Base-by-base conservation (phyloP, 768 basidiomycete species). In the Phaeotremella skinneri region DNA sequence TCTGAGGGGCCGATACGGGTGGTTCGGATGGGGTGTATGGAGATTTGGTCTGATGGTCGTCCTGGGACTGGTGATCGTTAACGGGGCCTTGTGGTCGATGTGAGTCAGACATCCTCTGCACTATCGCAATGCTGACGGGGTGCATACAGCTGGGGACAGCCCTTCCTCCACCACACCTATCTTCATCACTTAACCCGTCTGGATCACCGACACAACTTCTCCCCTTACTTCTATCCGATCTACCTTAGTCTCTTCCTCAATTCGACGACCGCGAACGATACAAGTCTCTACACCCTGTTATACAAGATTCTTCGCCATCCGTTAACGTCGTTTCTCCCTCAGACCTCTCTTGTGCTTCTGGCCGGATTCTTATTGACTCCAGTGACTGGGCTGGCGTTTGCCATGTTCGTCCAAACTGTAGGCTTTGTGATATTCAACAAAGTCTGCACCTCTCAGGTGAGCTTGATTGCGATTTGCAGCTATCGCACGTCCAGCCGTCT, bases 171-270 rank as follows among this genome's bases (percentile, higher is more conserved):
- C 55, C 89, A 98, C 74, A 86, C 96, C 1, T 98, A 91, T 76
- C 81, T 98, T 14, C 98, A 98, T 75, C 96, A 98, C 66, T 79
- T 90, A 9, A 84, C 87, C 63, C 85, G 96, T 20, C 85, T 90
- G 20, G 96, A 99, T 78, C 93, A 98, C 69, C 87, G 94, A 55
- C 96, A 98, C 78, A 99, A 99, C 76, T 98, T 99, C 78, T 92
- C 93, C 4, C 90, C 91, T 0, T 96, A 97, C 79, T 98, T 96
- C 78, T 97, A 98, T 75, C 85, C 88, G 31, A 91, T 88, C 37
- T 97, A 98, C 76, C 84, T 98, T 55, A 86, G 86, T 0, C 88
- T 92, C 69, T 87, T 90, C 16, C 68, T 47, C 13, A 45, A 71
- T 13, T n/a, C 66, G 6, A 50, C 61, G 29, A 37, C 62, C 2